Conservation (phyloP, 495 filamentous ascomycete species). For the Glarea lozoyensis region DNA sequence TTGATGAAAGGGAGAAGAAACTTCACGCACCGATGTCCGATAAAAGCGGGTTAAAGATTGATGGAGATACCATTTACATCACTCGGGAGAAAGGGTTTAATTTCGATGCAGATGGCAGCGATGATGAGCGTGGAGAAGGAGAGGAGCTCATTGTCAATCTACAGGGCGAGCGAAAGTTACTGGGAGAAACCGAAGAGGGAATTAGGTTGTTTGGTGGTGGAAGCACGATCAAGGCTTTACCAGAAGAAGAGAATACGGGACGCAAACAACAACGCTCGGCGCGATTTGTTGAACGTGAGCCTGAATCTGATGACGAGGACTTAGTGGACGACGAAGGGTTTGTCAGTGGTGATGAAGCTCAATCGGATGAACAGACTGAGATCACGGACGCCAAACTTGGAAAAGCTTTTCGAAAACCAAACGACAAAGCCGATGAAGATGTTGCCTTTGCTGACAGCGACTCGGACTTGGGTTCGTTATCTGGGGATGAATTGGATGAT, state of each 20-base stretch:
- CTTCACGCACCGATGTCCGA: conserved; percentile 97
- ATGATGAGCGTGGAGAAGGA: conserved; percentile 72
- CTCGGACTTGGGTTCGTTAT: conserved; percentile 87
- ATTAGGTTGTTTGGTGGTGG: conserved; percentile 78
- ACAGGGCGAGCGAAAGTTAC: conserved; percentile 69
- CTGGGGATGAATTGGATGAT: conserved; percentile 24
- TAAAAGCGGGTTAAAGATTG: conserved; percentile 75
- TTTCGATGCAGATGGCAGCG: conserved; percentile 64
- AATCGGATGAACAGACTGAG: conserved; percentile 44
- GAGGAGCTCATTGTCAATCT: conserved; percentile 88
- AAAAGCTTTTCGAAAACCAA: conserved; percentile 40
- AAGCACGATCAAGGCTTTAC: conserved; percentile 51
- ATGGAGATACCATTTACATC: conserved; percentile 49
- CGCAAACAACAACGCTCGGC: conserved; percentile 61
- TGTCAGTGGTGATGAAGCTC: conserved; percentile 49
- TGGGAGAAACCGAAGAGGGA: conserved; percentile 74
- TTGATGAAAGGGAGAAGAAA: conserved; percentile 93
- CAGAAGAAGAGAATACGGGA: conserved; percentile 55
- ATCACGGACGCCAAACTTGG: conserved; percentile 48
- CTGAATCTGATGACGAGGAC: conserved; percentile 42
- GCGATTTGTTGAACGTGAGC: conserved; percentile 52
- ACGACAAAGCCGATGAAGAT: conserved; percentile 38
- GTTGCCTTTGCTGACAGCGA: conserved; percentile 93
- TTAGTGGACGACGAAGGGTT: conserved; percentile 48
- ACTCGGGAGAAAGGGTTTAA: conserved; percentile 53